Conservation (phyloP, 805 yeast species). For the Saccharomyces eubayanus region DNA sequence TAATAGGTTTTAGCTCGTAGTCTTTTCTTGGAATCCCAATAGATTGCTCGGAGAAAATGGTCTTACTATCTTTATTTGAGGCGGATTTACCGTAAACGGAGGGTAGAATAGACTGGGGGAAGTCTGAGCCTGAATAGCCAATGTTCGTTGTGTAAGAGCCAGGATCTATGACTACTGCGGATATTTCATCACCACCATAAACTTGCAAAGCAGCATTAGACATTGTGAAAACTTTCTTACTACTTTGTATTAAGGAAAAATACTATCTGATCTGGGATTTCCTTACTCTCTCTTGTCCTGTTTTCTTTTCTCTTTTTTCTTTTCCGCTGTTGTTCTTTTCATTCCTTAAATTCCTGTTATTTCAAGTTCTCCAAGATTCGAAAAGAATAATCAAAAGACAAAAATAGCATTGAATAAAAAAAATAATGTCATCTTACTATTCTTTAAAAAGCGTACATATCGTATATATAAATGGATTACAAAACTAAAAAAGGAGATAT, state of each 20-base stretch:
- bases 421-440: not conserved
- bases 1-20: slow-evolving; percentile 46
- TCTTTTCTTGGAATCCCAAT: slow-evolving; percentile 45
- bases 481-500: not conserved
- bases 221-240: slow-evolving; percentile 11
- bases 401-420: not conserved
- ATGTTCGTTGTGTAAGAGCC: slow-evolving; percentile 77
- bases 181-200: slow-evolving; percentile 68
- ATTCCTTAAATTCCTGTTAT: not conserved
- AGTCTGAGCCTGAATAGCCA: slow-evolving; percentile 90
- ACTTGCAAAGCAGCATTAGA: slow-evolving; percentile 40
- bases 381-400: no score
- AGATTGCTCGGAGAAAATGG: slow-evolving; percentile 34
- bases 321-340: not conserved
- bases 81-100: slow-evolving; percentile 47
- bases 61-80: slow-evolving; percentile 14
- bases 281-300: not conserved
- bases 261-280: not conserved
- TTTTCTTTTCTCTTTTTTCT: not conserved
- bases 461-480: not conserved
- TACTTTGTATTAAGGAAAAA: not conserved
- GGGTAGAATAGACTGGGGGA: slow-evolving; percentile 69
- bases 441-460: not conserved
- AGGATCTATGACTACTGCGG: slow-evolving; percentile 85
- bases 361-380: not conserved